These are phyloP conservation scores for Xylariaceae sp. DNA, from an alignment of 2,329 filamentous ascomycete genomes.

Conservation along the genomic window DNA sequence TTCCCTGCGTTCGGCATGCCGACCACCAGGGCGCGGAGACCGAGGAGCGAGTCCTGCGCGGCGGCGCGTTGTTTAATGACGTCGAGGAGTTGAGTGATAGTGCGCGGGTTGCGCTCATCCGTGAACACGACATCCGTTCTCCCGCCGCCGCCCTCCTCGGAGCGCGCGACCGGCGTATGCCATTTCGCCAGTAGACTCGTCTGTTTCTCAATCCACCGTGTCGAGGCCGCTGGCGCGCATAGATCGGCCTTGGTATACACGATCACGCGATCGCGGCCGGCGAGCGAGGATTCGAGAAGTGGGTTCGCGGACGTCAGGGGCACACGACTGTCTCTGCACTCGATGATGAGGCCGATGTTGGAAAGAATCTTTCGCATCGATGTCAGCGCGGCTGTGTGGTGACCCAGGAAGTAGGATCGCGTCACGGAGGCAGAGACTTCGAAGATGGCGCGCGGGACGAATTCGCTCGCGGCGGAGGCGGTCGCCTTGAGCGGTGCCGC, in stretches of 20 bases:
- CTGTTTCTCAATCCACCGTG: constrained; percentile 23
- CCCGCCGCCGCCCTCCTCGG: neutral
- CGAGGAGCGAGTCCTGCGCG: constrained; percentile 60
- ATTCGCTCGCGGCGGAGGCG: constrained; percentile 40
- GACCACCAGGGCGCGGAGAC: constrained; percentile 79
- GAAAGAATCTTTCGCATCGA: constrained; percentile 79
- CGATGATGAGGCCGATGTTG: constrained; percentile 80
- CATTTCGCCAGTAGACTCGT: constrained; percentile 16
- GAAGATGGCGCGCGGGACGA: constrained; percentile 70
- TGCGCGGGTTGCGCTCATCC: constrained; percentile 32
- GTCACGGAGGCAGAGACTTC: constrained; percentile 67
- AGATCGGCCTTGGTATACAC: constrained; percentile 91
- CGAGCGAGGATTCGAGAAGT: constrained; percentile 72
- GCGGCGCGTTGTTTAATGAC: constrained; percentile 46
- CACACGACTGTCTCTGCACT: constrained; percentile 90
- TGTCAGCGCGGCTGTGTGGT: constrained; percentile 74
- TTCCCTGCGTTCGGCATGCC: constrained; percentile 99
- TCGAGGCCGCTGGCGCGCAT: constrained; percentile 35
- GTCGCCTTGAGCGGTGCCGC: constrained; percentile 3
- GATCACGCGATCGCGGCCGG: constrained; percentile 67
- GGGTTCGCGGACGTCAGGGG: constrained; percentile 88
- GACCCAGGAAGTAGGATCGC: constrained; percentile 89
- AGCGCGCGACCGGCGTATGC: constrained; percentile 9
- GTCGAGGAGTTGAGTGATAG: constrained; percentile 39
- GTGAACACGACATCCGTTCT: constrained; percentile 39